Evolutionary conservation across 139 green algal species (phyloP).

Genomic region (Chlamydomonas eustigma): DNA sequence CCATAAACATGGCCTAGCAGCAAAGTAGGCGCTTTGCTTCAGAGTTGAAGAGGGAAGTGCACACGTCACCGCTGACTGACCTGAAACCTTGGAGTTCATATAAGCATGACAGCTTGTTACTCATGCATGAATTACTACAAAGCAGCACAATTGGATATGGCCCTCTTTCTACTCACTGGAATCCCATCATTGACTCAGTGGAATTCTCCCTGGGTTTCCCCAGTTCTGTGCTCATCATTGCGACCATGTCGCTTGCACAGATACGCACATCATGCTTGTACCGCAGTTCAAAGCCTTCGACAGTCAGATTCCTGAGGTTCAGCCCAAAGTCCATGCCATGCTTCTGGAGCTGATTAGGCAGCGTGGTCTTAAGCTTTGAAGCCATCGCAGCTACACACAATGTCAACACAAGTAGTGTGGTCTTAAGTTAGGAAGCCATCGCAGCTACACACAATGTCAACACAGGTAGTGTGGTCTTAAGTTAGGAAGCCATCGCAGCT

Average conservation of each 20-base stretch:
- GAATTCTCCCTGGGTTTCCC: background rate
- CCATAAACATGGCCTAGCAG: too few species aligned
- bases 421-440: too few species aligned
- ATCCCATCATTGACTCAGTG: background rate
- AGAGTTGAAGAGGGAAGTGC: too few species aligned
- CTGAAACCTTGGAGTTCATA: too few species aligned
- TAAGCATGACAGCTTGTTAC: too few species aligned
- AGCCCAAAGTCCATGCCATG: conserved; percentile 5
- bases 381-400: background rate
- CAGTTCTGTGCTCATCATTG: background rate
- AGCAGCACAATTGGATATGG: too few species aligned
- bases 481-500: background rate
- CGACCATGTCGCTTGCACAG: background rate
- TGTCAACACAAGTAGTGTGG: too few species aligned
- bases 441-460: too few species aligned
- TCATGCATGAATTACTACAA: too few species aligned
- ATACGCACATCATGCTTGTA: conserved; percentile 5
- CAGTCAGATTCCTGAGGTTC: background rate
- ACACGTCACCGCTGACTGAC: too few species aligned
- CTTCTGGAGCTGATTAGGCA: conserved; percentile 2
- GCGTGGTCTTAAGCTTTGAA: background rate
- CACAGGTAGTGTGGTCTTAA: background rate
- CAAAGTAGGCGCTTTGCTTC: too few species aligned
- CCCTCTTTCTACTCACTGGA: background rate
- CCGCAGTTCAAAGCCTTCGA: conserved; percentile 11